phyloP scores from a whole-genome alignment of 2,329 filamentous ascomycete genomes.

The Leptosphaerulina australis region DNA sequence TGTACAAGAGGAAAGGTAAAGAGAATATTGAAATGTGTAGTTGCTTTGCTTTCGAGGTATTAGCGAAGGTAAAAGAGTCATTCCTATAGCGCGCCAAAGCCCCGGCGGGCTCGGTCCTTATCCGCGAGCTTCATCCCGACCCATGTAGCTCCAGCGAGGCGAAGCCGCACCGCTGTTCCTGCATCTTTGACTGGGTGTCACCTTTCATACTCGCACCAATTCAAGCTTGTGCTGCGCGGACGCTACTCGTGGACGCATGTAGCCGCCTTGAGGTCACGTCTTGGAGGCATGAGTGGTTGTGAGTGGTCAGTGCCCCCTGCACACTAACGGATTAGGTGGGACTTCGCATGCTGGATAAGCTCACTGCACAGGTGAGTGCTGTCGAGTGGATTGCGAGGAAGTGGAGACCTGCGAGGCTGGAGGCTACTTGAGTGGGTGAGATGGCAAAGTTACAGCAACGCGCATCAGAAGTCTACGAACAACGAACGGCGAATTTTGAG shows the following conservation, averaged over 20 bases:
- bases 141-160: conserved; percentile 17
- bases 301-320: conserved; percentile 31
- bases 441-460: conserved; percentile 1
- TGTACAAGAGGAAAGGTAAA: conserved; percentile 23
- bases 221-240: conserved; percentile 31
- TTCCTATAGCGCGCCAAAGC: conserved; percentile 25
- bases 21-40: conserved; percentile 19
- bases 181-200: conserved; percentile 42
- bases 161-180: conserved; percentile 33
- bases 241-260: conserved; percentile 27
- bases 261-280: conserved; percentile 36
- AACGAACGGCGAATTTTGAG: conserved; percentile 16
- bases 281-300: conserved; percentile 28
- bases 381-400: conserved; percentile 22
- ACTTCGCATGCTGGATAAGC: conserved; percentile 26
- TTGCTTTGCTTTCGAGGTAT: conserved; percentile 25
- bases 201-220: conserved; percentile 30
- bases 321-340: conserved; percentile 26
- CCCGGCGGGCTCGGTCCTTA: conserved; percentile 37
- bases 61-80: conserved; percentile 37
- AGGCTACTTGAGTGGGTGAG: conserved; percentile 11
- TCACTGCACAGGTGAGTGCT: conserved; percentile 21
- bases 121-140: conserved; percentile 34
- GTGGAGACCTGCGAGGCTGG: conserved; percentile 20
- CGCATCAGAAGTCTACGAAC: conserved; percentile 9